A percentile compares a stretch with the other conserved stretches of the same genome.
Evolutionary conservation across 345 rosid genomes (phyloP).

Genomic region (Dovyalis caffra): DNA sequence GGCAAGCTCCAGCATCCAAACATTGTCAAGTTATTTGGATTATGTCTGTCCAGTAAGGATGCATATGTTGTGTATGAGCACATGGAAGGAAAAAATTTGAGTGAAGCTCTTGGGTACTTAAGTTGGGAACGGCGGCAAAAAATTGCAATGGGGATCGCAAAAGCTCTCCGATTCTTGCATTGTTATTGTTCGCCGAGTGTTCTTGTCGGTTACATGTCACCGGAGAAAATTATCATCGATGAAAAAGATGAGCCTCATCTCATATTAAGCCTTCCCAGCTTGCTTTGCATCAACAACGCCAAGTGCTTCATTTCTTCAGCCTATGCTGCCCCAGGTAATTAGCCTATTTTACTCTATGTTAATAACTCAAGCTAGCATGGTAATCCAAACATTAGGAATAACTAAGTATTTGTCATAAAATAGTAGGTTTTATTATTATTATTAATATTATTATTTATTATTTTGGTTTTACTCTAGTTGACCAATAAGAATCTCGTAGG

Average conservation of each 20-base stretch:
- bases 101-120: constrained; percentile 41
- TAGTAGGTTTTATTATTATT: background rate
- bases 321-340: constrained; percentile 66
- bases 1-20: constrained; percentile 59
- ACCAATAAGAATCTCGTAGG: background rate
- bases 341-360: background rate
- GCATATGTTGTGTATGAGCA: constrained; percentile 54
- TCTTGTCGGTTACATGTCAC: constrained; percentile 48
- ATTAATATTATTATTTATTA: too few species aligned
- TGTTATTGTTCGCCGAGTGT: constrained; percentile 32
- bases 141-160: constrained; percentile 56
- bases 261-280: constrained; percentile 37
- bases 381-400: background rate
- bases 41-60: constrained; percentile 48
- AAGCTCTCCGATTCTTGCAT: constrained; percentile 67
- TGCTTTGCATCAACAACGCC: constrained; percentile 22
- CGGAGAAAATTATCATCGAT: constrained; percentile 54
- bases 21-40: constrained; percentile 50
- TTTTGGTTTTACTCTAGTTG: background rate
- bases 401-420: background rate
- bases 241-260: constrained; percentile 50
- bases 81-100: constrained; percentile 51
- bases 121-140: constrained; percentile 62
- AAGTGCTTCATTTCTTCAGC: constrained; percentile 42
- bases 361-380: background rate